Evolutionary conservation across 2,329 filamentous ascomycete species (phyloP), one percentile per base, ranked within the genome.

Genomic region (Dryadomyces quercus-mongolicae): DNA sequence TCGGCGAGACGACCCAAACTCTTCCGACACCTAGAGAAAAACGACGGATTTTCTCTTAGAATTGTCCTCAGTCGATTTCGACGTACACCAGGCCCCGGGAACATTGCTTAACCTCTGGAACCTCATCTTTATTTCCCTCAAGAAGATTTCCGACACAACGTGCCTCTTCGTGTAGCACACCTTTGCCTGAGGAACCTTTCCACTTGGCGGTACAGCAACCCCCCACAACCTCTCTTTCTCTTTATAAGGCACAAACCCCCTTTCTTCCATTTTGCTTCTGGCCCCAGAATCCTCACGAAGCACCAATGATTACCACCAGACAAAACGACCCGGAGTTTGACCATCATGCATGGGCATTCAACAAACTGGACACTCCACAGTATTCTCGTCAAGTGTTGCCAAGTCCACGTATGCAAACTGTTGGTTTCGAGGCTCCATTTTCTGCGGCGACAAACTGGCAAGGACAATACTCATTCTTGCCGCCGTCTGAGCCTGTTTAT

Each of bases 371-470:
- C 64, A 68, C 71, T 12, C 5, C 40, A 60, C 63, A 68, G 55
- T 68, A 72, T 60, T 68, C 49, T n/a, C 49, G 70, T 62, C 74
- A 73, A 60, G 62, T 70, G 54, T 66, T 71, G 57, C 69, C 70
- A 62, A 67, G 61, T 62, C 67, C 73, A 72, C 77, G 76, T 68
- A 81, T 81, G 77, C 78, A 77, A 70, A 77, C 74, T 68, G 66
- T 56, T 36, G 54, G 70, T 62, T 78, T 75, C 68, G 73, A 76
- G 63, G 63, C 71, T 57, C 71, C 74, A 60, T 66, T 76, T 66
- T 72, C 75, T 62, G 72, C 75, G 63, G 74, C 77, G 70, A 70
- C 75, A 61, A 74, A 77, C 67, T 80, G 77, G 77, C 76, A 76
- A 65, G 73, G 73, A 57, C 74, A 76, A 64, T 77, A 77, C 65